Evolutionary conservation across 805 yeast genomes (phyloP).

Genomic region (Barnettozyma wickerhamii): DNA sequence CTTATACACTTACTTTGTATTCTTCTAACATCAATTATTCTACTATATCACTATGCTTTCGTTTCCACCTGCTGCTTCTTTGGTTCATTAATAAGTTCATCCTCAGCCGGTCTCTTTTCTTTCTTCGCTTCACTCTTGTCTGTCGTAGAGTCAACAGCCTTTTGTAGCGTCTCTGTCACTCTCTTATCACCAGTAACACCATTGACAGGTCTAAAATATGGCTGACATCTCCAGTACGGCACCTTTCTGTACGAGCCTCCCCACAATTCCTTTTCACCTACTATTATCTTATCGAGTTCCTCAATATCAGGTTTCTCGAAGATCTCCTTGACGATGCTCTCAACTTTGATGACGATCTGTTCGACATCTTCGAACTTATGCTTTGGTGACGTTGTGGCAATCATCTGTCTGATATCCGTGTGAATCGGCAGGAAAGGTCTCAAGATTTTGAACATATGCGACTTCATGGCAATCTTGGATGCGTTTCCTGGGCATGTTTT

Average conservation of each 20-base stretch:
- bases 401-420: constrained; percentile 69
- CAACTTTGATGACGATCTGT: constrained; percentile 58
- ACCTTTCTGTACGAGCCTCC: constrained; percentile 77
- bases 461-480: constrained; percentile 78
- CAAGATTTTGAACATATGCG: constrained; percentile 84
- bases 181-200: constrained; percentile 58
- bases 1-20: no score
- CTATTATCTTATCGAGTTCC: constrained; percentile 49
- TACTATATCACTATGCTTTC: neutral
- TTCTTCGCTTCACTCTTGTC: constrained; percentile 10
- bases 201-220: constrained; percentile 84
- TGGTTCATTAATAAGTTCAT: constrained; percentile 14
- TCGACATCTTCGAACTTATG: constrained; percentile 47
- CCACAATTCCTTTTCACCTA: constrained; percentile 59
- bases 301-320: constrained; percentile 47
- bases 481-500: constrained; percentile 44
- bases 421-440: constrained; percentile 76
- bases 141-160: constrained; percentile 4
- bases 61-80: constrained; percentile 10
- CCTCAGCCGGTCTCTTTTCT: constrained; percentile 27
- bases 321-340: constrained; percentile 55
- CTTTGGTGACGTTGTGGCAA: constrained; percentile 51
- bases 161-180: constrained; percentile 26
- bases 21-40: neutral
- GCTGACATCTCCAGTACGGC: constrained; percentile 97